Evolutionary conservation across 176 grass and related monocot genomes (phyloP).

Genomic region (Puya raimondii): DNA sequence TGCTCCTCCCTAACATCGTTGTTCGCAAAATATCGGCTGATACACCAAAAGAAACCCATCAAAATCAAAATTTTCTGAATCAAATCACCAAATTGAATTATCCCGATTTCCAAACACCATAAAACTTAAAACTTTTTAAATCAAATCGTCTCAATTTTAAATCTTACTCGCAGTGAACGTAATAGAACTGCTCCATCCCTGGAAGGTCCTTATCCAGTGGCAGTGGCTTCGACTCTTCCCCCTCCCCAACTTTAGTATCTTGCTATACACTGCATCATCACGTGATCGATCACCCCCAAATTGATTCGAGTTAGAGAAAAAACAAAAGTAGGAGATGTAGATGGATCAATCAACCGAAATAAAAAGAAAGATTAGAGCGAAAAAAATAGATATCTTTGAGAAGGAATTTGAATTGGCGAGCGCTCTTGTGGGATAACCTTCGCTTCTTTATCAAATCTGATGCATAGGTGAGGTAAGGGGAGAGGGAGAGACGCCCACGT

Average conservation of each 20-base stretch:
- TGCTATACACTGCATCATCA: constrained; percentile 65
- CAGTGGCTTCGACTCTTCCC: constrained; percentile 28
- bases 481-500: too few species aligned
- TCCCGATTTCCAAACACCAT: neutral
- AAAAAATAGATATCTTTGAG: constrained; percentile 49
- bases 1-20: constrained; percentile 59
- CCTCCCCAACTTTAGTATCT: constrained; percentile 74
- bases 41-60: constrained; percentile 5
- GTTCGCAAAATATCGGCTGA: constrained; percentile 77
- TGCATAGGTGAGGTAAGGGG: too few species aligned
- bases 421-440: constrained; percentile 61
- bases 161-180: constrained; percentile 79
- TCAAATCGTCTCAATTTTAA: neutral
- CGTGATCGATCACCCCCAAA: constrained; percentile 17
- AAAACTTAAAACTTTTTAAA: neutral
- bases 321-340: neutral
- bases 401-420: constrained; percentile 74
- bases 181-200: constrained; percentile 94
- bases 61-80: constrained; percentile 1
- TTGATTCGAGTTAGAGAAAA: neutral
- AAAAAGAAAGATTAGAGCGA: neutral
- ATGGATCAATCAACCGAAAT: neutral
- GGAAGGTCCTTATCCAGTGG: constrained; percentile 77
- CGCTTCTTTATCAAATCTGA: constrained; percentile 63
- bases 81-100: neutral